phyloP scores from a whole-genome alignment of 257 asterid genomes.

The Plectranthus barbatus region DNA sequence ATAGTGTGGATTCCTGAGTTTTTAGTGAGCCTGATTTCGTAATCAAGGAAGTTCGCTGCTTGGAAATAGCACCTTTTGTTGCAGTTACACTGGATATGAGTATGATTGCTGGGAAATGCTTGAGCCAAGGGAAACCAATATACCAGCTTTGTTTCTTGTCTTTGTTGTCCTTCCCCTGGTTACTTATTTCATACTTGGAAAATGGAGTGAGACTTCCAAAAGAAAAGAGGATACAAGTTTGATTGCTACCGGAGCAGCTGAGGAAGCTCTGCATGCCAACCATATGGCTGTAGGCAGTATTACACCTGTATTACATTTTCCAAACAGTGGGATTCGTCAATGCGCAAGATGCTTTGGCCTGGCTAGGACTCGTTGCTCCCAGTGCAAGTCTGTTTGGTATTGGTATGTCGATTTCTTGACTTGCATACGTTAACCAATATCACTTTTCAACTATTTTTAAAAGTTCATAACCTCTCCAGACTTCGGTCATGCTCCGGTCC shows the following conservation, averaged over 20 bases:
- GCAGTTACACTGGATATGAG: conserved; percentile 47
- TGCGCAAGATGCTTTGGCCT: conserved; percentile 68
- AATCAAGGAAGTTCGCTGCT: conserved; percentile 24
- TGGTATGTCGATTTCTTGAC: conserved; percentile 46
- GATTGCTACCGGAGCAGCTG: conserved; percentile 46
- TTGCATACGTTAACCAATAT: not conserved
- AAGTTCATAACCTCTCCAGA: not conserved
- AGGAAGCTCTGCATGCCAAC: conserved; percentile 38
- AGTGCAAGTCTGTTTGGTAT: conserved; percentile 76
- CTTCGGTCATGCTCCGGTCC: too few species aligned
- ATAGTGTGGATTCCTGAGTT: not conserved
- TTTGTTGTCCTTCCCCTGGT: conserved; percentile 73
- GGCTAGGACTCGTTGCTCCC: conserved; percentile 69
- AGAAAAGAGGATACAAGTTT: conserved; percentile 44
- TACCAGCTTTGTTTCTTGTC: conserved; percentile 52
- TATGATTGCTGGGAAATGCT: conserved; percentile 72
- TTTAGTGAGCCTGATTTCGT: not conserved
- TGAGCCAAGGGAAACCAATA: conserved; percentile 69
- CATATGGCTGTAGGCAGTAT: conserved; percentile 38
- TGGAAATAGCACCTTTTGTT: conserved; percentile 14
- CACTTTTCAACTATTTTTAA: not conserved
- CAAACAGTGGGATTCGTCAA: conserved; percentile 31
- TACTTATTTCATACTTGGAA: conserved; percentile 63
- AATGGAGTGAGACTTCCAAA: conserved; percentile 58
- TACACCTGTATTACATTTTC: conserved; percentile 33